Conservation (phyloP, 2,329 filamentous ascomycete species). For the Dothideomycetes sp. region DNA sequence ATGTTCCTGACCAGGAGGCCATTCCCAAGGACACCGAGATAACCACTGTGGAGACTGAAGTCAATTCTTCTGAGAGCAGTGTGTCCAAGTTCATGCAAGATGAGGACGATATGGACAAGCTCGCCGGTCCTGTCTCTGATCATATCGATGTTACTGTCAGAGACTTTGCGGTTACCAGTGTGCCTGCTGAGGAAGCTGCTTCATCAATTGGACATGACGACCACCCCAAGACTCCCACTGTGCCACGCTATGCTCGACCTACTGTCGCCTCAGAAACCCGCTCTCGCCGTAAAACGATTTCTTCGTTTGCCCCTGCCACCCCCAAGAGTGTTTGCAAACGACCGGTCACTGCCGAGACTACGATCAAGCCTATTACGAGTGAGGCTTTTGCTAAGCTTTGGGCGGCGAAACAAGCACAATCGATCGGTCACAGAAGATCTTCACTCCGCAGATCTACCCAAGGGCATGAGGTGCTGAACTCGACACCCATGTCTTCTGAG, state of each 20-base stretch:
- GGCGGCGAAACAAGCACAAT: constrained; percentile 10
- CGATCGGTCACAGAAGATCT: neutral
- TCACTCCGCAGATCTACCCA: constrained; percentile 3
- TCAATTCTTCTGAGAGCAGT: no score
- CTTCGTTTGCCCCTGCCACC: constrained; percentile 12
- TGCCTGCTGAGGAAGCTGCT: no score
- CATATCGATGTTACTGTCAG: no score
- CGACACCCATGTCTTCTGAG: neutral
- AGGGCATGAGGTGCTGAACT: neutral
- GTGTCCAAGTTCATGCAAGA: neutral
- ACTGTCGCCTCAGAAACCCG: constrained; percentile 20
- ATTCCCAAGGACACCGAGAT: no score
- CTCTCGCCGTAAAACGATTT: constrained; percentile 22
- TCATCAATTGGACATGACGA: constrained; percentile 1
- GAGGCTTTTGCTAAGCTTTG: constrained; percentile 13
- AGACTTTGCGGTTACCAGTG: neutral
- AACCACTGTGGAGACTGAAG: no score
- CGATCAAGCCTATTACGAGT: constrained; percentile 14
- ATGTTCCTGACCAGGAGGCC: no score
- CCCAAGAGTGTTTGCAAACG: constrained; percentile 11
- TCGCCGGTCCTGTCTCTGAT: no score
- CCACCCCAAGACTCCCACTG: constrained; percentile 1
- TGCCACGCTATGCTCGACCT: constrained; percentile 20
- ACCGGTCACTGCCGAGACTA: constrained; percentile 20
- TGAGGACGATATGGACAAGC: neutral